These are phyloP conservation scores for Schizothecium vesticola DNA, from an alignment of 495 filamentous ascomycete genomes.

Conservation along the genomic window DNA sequence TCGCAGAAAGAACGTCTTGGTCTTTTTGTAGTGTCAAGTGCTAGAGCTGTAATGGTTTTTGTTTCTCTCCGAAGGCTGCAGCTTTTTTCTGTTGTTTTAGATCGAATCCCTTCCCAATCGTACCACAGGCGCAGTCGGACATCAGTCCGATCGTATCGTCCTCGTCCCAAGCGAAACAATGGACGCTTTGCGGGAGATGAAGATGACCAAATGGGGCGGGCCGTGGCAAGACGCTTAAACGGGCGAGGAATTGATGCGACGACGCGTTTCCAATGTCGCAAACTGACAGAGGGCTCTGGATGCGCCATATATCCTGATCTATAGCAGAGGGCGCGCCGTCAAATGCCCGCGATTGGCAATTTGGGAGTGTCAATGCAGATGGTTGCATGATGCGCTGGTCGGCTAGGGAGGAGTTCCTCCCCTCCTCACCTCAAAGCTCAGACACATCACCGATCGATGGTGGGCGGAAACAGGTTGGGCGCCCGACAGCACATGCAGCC, in stretches of 20 bases:
- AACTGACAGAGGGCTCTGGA: not conserved
- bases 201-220: not conserved
- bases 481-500: not conserved
- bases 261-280: not conserved
- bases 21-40: not conserved
- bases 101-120: too few species aligned
- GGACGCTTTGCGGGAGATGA: not conserved
- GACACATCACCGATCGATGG: not conserved
- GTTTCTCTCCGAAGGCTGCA: not conserved
- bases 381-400: slow-evolving; percentile 38
- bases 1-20: not conserved
- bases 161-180: not conserved
- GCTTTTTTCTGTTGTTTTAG: not conserved
- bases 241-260: not conserved
- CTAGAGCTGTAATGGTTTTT: not conserved
- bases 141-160: not conserved
- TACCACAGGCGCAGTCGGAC: too few species aligned
- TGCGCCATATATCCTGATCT: not conserved
- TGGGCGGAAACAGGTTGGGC: not conserved
- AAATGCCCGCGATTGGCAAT: slow-evolving; percentile 6
- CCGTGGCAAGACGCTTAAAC: not conserved
- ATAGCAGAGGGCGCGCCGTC: not conserved
- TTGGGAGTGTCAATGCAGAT: slow-evolving; percentile 20
- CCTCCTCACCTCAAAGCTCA: not conserved
- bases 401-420: not conserved